These are phyloP conservation scores for Phytophthora pisi DNA, from an alignment of 352 stramenopile genomes.

Conservation along the genomic window DNA sequence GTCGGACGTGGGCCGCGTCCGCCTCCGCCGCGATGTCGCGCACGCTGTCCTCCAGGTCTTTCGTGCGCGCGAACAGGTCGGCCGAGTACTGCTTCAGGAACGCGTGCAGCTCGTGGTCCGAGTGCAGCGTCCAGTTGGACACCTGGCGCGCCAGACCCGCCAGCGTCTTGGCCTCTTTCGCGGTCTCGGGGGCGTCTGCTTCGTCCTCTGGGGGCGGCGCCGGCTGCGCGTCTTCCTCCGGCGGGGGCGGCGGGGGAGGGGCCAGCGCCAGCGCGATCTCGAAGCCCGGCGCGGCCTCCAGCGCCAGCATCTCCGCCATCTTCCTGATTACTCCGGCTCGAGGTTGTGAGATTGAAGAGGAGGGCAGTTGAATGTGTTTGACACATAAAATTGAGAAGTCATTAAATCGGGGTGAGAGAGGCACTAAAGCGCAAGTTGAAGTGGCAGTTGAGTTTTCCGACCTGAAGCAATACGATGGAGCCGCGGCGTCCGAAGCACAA, in stretches of 20 bases:
- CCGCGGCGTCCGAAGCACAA: constrained; percentile 69
- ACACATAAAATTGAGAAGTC: no score
- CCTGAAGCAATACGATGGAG: constrained; percentile 41
- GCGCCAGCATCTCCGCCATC: constrained; percentile 42
- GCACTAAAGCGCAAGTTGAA: constrained; percentile 8
- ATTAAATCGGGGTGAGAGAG: no score
- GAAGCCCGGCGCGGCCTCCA: constrained; percentile 27
- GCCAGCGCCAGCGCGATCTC: constrained; percentile 27
- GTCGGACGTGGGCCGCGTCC: constrained; percentile 71
- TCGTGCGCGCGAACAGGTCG: constrained; percentile 72
- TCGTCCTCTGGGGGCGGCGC: neutral
- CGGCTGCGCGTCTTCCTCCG: neutral
- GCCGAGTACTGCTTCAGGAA: constrained; percentile 73
- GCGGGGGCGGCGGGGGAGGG: constrained; percentile 25
- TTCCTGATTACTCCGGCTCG: constrained; percentile 27
- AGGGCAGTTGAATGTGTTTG: neutral
- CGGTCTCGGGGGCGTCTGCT: neutral
- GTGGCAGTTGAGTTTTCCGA: constrained; percentile 8
- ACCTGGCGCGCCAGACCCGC: constrained; percentile 50
- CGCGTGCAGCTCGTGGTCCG: constrained; percentile 70
- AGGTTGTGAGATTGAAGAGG: constrained; percentile 27
- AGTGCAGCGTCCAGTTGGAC: constrained; percentile 74
- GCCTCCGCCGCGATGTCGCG: constrained; percentile 70
- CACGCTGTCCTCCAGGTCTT: constrained; percentile 73
- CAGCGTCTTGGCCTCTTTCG: constrained; percentile 46